A percentile compares a stretch with the other conserved stretches of the same genome.
These are phyloP conservation scores for Solioccasus polychromus DNA, from an alignment of 768 basidiomycete genomes.

Conservation along the genomic window DNA sequence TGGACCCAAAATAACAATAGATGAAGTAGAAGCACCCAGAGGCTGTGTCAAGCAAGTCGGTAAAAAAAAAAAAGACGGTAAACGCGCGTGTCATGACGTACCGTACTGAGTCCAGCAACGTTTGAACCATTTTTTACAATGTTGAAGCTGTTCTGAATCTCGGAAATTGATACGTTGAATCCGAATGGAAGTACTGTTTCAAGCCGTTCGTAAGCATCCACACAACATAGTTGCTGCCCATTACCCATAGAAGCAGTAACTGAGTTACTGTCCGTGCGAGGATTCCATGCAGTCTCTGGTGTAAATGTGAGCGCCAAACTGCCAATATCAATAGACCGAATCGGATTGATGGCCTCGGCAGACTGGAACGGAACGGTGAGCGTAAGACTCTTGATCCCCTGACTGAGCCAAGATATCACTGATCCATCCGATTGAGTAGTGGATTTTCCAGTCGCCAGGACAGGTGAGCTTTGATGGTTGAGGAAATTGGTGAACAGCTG, in stretches of 20 bases:
- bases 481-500: slow-evolving; percentile 69
- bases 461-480: slow-evolving; percentile 56
- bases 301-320: slow-evolving; percentile 57
- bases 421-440: slow-evolving; percentile 56
- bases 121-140: slow-evolving; percentile 50
- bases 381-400: slow-evolving; percentile 54
- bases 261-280: slow-evolving; percentile 53
- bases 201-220: slow-evolving; percentile 1
- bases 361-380: slow-evolving; percentile 62
- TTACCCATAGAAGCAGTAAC: slow-evolving; percentile 57
- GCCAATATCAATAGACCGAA: slow-evolving; percentile 61
- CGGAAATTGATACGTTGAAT: slow-evolving; percentile 52
- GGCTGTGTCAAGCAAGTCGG: slow-evolving; percentile 39
- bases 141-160: slow-evolving; percentile 65
- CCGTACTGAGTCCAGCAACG: slow-evolving; percentile 61
- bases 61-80: not conserved
- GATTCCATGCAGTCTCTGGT: slow-evolving; percentile 52
- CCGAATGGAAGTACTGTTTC: slow-evolving; percentile 67
- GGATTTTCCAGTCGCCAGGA: slow-evolving; percentile 58
- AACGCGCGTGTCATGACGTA: slow-evolving; percentile 18
- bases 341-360: slow-evolving; percentile 53
- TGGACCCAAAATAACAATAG: slow-evolving; percentile 48
- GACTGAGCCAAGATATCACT: slow-evolving; percentile 63
- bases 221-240: slow-evolving; percentile 12
- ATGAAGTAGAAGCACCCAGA: slow-evolving; percentile 59